Evolutionary conservation across 257 asterid genomes (phyloP).

Genomic region (Penstemon davidsonii): DNA sequence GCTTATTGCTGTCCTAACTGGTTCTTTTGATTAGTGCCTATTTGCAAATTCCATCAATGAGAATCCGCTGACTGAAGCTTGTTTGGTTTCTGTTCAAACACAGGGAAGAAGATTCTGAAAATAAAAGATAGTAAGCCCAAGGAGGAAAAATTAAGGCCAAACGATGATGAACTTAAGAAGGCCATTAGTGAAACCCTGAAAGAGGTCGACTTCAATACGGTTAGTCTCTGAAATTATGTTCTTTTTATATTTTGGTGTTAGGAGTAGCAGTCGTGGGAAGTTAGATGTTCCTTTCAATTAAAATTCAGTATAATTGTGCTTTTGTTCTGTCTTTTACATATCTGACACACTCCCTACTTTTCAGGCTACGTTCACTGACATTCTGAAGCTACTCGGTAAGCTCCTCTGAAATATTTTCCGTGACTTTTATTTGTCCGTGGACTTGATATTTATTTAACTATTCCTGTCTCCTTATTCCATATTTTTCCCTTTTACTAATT

Average conservation of each 20-base stretch:
- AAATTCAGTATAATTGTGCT: neutral
- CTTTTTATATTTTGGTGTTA: neutral
- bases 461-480: neutral
- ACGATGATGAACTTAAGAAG: slow-evolving; percentile 47
- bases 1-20: neutral
- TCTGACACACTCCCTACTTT: slow-evolving; percentile 25
- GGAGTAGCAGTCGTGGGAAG: neutral
- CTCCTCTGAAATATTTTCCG: neutral
- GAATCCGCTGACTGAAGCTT: slow-evolving; percentile 7
- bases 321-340: slow-evolving; percentile 4
- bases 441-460: neutral
- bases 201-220: slow-evolving; percentile 70
- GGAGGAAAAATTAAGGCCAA: slow-evolving; percentile 47
- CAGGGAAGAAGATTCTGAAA: slow-evolving; percentile 52
- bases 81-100: slow-evolving; percentile 21
- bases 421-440: neutral
- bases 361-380: slow-evolving; percentile 97
- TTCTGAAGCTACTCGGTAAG: slow-evolving; percentile 85
- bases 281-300: no score
- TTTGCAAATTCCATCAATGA: slow-evolving; percentile 12
- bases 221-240: slow-evolving; percentile 28
- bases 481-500: neutral
- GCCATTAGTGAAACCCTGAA: slow-evolving; percentile 53
- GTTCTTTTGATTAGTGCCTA: neutral
- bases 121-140: slow-evolving; percentile 39